Evolutionary conservation across 2,329 filamentous ascomycete species (phyloP).

Genomic region (Teratosphaeria viscida): DNA sequence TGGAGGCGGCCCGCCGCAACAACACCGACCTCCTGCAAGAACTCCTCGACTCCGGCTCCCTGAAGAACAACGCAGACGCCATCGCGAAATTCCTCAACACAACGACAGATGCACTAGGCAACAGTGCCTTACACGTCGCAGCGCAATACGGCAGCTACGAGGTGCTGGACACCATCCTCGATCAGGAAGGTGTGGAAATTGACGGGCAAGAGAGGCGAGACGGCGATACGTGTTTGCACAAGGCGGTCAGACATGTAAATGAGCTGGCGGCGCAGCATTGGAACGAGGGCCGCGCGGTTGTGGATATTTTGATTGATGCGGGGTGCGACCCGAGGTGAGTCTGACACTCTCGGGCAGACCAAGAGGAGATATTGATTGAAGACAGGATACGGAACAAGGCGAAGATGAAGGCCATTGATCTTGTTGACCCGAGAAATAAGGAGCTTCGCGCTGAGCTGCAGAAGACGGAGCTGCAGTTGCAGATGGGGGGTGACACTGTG

Average conservation of each 20-base stretch:
- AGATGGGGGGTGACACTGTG: slow-evolving; percentile 39
- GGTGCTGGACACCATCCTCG: slow-evolving; percentile 69
- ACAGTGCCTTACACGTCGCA: slow-evolving; percentile 81
- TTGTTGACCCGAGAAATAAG: slow-evolving; percentile 61
- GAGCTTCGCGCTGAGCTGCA: slow-evolving; percentile 53
- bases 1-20: slow-evolving; percentile 89
- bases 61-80: slow-evolving; percentile 44
- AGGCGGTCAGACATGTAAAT: slow-evolving; percentile 68
- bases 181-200: slow-evolving; percentile 77
- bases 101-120: slow-evolving; percentile 75
- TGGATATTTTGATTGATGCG: slow-evolving; percentile 75
- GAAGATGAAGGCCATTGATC: slow-evolving; percentile 58
- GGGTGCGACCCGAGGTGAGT: slow-evolving; percentile 50
- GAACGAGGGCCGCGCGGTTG: slow-evolving; percentile 54
- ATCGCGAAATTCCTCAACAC: slow-evolving; percentile 73
- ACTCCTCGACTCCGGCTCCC: slow-evolving; percentile 46
- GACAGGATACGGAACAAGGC: slow-evolving; percentile 56
- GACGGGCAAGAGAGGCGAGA: slow-evolving; percentile 64
- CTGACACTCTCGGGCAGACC: neutral
- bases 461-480: slow-evolving; percentile 57
- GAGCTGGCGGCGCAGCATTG: slow-evolving; percentile 49
- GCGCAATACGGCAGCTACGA: slow-evolving; percentile 79
- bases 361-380: slow-evolving; percentile 1
- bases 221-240: slow-evolving; percentile 69
- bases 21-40: slow-evolving; percentile 77